Conservation (phyloP, 1,284 basidiomycete species). For the Austropuccinia psidii region DNA sequence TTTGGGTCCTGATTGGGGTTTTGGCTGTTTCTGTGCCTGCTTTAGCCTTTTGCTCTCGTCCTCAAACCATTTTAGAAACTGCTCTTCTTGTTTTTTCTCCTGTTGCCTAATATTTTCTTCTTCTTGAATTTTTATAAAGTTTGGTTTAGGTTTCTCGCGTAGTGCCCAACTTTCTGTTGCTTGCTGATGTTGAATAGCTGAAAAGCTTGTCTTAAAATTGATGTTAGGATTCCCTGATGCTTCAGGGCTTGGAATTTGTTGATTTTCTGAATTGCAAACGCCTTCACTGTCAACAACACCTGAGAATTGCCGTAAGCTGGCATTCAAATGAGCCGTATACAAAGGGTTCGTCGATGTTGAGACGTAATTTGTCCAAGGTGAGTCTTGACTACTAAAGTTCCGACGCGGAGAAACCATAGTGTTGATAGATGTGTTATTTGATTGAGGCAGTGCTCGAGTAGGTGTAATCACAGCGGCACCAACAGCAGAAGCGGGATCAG, state of each 20-base stretch:
- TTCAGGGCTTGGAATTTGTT: neutral
- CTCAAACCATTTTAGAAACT: slow-evolving; percentile 44
- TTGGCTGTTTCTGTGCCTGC: neutral
- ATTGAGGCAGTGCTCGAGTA: slow-evolving; percentile 28
- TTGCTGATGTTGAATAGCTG: slow-evolving; percentile 49
- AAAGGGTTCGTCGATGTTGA: slow-evolving; percentile 49
- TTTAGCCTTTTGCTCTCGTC: slow-evolving; percentile 38
- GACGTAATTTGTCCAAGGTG: slow-evolving; percentile 43
- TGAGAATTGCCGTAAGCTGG: neutral
- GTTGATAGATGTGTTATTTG: slow-evolving; percentile 39
- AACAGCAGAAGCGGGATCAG: slow-evolving; percentile 37
- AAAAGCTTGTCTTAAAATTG: slow-evolving; percentile 51
- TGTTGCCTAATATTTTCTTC: slow-evolving; percentile 40
- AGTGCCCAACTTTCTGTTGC: slow-evolving; percentile 43
- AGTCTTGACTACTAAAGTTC: slow-evolving; percentile 40
- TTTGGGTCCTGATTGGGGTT: neutral
- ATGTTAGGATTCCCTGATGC: neutral
- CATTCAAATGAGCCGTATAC: neutral
- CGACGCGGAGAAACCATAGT: slow-evolving; percentile 36
- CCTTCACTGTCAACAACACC: neutral
- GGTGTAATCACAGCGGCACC: slow-evolving; percentile 42
- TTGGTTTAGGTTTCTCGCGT: slow-evolving; percentile 58
- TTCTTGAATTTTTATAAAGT: slow-evolving; percentile 42
- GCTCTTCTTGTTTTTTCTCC: slow-evolving; percentile 38
- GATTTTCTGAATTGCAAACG: neutral